phyloP scores from a whole-genome alignment of 139 green algal species.

The Chlamydomonas eustigma region DNA sequence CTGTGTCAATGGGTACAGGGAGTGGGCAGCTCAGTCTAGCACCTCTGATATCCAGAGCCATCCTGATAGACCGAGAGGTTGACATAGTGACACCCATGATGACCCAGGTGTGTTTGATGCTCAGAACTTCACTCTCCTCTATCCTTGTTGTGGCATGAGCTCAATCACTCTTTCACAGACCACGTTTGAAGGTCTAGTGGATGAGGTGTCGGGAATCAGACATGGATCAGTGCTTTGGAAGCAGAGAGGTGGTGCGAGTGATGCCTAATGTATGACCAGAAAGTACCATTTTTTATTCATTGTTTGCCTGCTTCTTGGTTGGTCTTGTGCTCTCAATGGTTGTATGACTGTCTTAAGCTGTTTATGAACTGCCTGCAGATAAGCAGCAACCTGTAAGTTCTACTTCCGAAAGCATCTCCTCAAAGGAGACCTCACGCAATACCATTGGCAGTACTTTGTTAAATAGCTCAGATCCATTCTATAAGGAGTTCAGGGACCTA shows the following conservation, averaged over 20 bases:
- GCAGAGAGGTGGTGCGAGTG: neutral
- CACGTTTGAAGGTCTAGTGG: constrained; percentile 94
- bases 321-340: too few relatives aligned
- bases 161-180: constrained; percentile 89
- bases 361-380: too few relatives aligned
- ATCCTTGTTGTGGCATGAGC: neutral
- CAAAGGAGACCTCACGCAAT: too few relatives aligned
- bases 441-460: constrained; percentile 30
- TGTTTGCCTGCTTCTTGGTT: too few relatives aligned
- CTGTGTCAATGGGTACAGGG: neutral
- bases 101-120: constrained; percentile 72
- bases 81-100: constrained; percentile 84
- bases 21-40: neutral
- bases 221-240: constrained; percentile 40
- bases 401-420: too few relatives aligned
- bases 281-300: too few relatives aligned
- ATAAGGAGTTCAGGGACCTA: constrained; percentile 52
- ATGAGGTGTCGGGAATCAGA: constrained; percentile 83
- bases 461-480: constrained; percentile 55
- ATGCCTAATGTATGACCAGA: neutral
- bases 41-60: constrained; percentile 29
- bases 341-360: too few relatives aligned
- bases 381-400: too few relatives aligned
- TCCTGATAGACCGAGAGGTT: constrained; percentile 82
- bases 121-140: neutral